Base-by-base conservation (phyloP, 2,329 filamentous ascomycete species). In the Aspergillus viridinutans region DNA sequence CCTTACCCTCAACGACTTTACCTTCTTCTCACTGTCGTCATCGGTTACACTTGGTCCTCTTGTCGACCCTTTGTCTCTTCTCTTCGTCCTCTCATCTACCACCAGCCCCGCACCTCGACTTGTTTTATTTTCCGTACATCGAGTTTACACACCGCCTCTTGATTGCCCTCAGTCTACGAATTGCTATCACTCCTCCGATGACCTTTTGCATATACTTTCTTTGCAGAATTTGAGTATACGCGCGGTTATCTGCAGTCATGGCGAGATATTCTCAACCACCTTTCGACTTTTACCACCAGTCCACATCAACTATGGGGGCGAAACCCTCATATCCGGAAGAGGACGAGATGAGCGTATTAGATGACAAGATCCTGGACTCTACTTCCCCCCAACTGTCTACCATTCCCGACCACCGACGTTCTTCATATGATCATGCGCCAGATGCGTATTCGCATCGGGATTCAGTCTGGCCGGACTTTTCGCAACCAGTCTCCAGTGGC, bases 391-490 rank as follows among this genome's bases (percentile, higher is more conserved):
- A 81, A 60, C 79, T 83, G 68, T 76, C 78, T 62, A 75, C 79
- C 61, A 71, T 69, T 57, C 59, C 76, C 63, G 73, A 77, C 62
- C 73, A 73, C 61, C 74, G 76, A 57, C 71, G 75, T 56, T 65
- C 74, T 43, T 79, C 78, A 54, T 78, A 79, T 65, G 72, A 77
- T 63, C 79, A 79, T 62, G 73, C 74, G 63, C 74, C 77, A 63
- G 77, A 81, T 61, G 77, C 80, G 67, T 82, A 80, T 69, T 79
- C 81, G 57, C 79, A 81, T 66, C 75, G 80, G 66, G 77, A 79
- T 61, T 78, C 77, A 58, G 75, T 79, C 68, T 81, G 78, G 77
- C 75, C 77, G 59, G 80, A 82, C 54, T 74, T 74, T 58, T 69
- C 73, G 45, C 73, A 72, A 40, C 62, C 67, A 64, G 75, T 78